Evolutionary conservation across 2,329 filamentous ascomycete genomes (phyloP), one percentile per base, ranked within the genome.

Genomic region (Falciphora oryzae): DNA sequence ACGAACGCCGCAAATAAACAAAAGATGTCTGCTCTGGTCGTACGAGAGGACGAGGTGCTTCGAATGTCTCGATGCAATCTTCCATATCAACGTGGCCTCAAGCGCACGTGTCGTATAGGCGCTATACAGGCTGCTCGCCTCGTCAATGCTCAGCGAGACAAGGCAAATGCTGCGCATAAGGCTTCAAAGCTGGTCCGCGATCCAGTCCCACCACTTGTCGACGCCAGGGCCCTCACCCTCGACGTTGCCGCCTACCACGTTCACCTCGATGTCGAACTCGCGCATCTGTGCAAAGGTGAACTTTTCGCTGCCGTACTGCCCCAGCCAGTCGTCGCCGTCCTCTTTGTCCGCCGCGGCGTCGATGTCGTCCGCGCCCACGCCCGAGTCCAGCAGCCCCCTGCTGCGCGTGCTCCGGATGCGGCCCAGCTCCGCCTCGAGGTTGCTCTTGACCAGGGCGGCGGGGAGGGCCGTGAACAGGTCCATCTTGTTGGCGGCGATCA

Each of bases 391-490:
- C 65, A 99, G 76, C 0, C 92, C 93, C 77, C 91, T 94, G 70
- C 89, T 90, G 73, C 87, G 88, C 57, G 90, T 91, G 65, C 83
- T 81, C 61, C 94, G 85, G 63, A 98, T 89, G 62, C 89, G 86
- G 31, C 88, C 86, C 66, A 98, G 86, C 75, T 97, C 94, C 16
- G 83, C 81, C 78, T 98, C 93, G 18, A 99, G 80, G 68, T 85
- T 86, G 63, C 83, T 82, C 75, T 86, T 89, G 66, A 97, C 91
- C 38, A 96, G 81, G 7, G 85, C 83, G 0, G 91, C 85, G 0
- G 95, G 95, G 63, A 97, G 79, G 10, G 94, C 92, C 0, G 95
- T 97, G 75, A 99, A 99, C 1, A 99, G 82, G 75, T 99, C 95
- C 73, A 93, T 85, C 82, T 99, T 99, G 78, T 98, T 99, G 64